Conservation (phyloP, 805 yeast genomes). For the Metschnikowia peoriensis region DNA sequence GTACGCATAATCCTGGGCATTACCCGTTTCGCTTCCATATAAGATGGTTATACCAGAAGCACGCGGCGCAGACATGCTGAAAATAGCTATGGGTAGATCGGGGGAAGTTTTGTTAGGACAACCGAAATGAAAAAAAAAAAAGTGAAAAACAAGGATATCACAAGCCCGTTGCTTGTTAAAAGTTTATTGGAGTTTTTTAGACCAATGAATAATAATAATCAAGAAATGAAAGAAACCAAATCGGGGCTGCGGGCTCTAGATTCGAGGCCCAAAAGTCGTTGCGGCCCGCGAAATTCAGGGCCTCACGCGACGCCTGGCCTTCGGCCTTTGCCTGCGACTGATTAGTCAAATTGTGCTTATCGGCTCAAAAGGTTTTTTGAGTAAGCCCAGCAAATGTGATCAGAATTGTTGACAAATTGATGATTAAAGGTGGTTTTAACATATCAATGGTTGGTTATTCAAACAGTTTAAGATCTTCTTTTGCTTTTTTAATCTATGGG, state of each 20-base stretch:
- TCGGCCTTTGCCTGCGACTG: not conserved
- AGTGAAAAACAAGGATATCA: not conserved
- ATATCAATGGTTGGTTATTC: too few relatives aligned
- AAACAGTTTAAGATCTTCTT: too few relatives aligned
- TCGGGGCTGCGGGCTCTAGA: not conserved
- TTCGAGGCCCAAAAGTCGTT: not conserved
- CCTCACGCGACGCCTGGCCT: not conserved
- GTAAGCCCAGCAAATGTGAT: too few relatives aligned
- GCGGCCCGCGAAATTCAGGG: not conserved
- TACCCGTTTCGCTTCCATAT: constrained; percentile 93
- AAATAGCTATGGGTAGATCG: not conserved
- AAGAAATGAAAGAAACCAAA: too few relatives aligned
- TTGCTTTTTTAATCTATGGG: too few relatives aligned
- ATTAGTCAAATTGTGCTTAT: too few relatives aligned
- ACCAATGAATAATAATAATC: not conserved
- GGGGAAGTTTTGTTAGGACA: not conserved
- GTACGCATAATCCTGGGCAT: constrained; percentile 80
- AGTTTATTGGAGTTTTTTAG: too few relatives aligned
- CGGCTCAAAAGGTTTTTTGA: too few relatives aligned
- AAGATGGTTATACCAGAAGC: constrained; percentile 49
- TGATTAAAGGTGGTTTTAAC: too few relatives aligned
- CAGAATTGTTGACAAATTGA: too few relatives aligned
- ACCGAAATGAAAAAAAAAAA: not conserved
- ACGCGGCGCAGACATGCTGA: not conserved
- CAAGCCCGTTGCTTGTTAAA: too few relatives aligned